Evolutionary conservation across 345 rosid species (phyloP).

Genomic region (Gossypium stocksii): DNA sequence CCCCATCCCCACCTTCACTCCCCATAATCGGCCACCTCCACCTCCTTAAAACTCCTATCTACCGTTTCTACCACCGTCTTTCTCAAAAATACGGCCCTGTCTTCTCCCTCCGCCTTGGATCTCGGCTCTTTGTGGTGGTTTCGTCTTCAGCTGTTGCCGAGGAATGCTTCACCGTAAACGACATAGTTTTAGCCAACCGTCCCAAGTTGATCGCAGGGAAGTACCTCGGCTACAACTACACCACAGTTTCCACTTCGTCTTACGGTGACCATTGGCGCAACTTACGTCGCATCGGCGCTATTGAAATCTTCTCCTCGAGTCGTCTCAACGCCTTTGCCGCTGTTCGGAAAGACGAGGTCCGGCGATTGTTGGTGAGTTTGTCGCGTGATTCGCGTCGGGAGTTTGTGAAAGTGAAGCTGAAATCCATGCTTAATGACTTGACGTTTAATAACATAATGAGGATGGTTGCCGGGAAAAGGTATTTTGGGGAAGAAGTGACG

Average conservation of each 20-base stretch:
- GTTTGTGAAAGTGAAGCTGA: constrained; percentile 2
- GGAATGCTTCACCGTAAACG: constrained; percentile 55
- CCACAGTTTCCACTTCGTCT: constrained; percentile 21
- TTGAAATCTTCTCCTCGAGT: constrained; percentile 35
- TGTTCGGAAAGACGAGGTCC: background rate
- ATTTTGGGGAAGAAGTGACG: constrained; percentile 16
- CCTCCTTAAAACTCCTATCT: constrained; percentile 37
- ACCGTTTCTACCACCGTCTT: constrained; percentile 27
- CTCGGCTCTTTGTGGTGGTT: constrained; percentile 24
- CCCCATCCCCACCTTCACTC: constrained; percentile 29
- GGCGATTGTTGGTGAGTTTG: background rate
- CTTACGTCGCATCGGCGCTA: constrained; percentile 43
- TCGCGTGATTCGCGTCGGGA: background rate
- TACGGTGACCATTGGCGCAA: constrained; percentile 58
- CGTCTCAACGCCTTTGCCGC: constrained; percentile 22
- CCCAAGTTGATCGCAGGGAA: constrained; percentile 28
- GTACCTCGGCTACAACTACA: constrained; percentile 33
- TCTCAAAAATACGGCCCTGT: constrained; percentile 35
- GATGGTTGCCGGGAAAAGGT: constrained; percentile 4
- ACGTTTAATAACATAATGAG: constrained; percentile 3
- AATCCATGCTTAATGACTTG: background rate
- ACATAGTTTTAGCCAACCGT: constrained; percentile 49
- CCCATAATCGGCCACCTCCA: constrained; percentile 55
- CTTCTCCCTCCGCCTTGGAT: constrained; percentile 32
- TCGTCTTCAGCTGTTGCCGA: constrained; percentile 29